Evolutionary conservation across 352 stramenopile species (phyloP), one percentile per base, ranked within the genome.

Genomic region (Pythium sukuiense): DNA sequence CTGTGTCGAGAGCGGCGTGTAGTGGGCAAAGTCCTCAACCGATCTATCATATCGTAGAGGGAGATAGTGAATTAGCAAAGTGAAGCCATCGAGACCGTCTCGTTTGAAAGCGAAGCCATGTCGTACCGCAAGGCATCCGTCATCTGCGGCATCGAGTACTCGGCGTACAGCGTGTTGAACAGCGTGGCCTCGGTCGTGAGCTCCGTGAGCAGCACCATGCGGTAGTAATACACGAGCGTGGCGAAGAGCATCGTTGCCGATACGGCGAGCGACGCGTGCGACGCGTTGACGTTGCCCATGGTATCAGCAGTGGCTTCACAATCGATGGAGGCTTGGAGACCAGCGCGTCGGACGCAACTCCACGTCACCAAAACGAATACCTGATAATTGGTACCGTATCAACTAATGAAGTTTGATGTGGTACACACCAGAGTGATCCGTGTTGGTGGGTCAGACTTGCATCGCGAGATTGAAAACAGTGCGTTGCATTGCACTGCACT

Each of bases 81-180:
- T 30, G 35, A 14, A 20, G 35, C 43, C 33, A 20, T 55, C 8
- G 2, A 11, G 35, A 45, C n/a, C 32, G 30, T 33, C 54, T 33
- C 16, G 30, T 35, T 13, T 27, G 30, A 54, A 52, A 52, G 45
- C 45, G 45, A 52, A 52, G n/a, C 45, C 45, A 52, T 52, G 43
- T 67, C 76, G 30, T 64, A 90, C 82, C 78, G 71, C 46, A 88
- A 58, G 37, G 82, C 73, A 39, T 87, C 76, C 37, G 80, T 68
- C 67, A 90, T 85, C 48, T 88, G 78, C 54, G 74, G 71, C 39
- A 76, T 86, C 70, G 69, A 75, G 67, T 85, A 89, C 59, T 90
- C 82, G 37, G 82, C 77, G 72, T 90, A 87, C 49, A 90, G 82
- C 67, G 81, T 88, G 71, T 90, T 87, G 68, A 89, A 90, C 56